phyloP scores from a whole-genome alignment of 2,329 filamentous ascomycete species.

The Fusarium brachygibbosum region DNA sequence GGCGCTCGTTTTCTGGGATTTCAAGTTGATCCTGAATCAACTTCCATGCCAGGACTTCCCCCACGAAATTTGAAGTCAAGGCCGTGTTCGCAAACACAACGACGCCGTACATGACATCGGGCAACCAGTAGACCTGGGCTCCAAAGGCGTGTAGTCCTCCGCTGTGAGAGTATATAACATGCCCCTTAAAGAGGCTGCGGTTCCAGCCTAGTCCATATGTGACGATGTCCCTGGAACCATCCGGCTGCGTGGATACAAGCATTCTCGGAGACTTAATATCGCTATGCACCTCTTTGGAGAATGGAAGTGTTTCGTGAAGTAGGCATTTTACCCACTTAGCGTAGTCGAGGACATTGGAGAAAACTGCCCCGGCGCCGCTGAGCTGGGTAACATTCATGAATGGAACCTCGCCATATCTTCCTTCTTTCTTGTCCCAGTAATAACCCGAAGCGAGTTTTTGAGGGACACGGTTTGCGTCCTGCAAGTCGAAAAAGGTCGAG shows the following conservation, averaged over 20 bases:
- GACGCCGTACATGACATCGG: background rate
- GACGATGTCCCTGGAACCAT: background rate
- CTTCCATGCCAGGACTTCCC: background rate
- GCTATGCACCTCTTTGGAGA: background rate
- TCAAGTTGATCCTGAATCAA: background rate
- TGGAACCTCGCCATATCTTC: background rate
- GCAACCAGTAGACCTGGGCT: constrained; percentile 1
- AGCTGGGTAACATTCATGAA: background rate
- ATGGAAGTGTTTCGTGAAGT: background rate
- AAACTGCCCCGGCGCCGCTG: background rate
- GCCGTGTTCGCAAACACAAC: constrained; percentile 1
- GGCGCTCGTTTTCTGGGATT: background rate
- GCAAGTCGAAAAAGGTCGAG: background rate
- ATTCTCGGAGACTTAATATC: background rate
- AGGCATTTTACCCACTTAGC: background rate
- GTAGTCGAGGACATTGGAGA: background rate
- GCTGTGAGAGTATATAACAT: background rate
- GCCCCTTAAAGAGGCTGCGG: background rate
- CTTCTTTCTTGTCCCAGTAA: background rate
- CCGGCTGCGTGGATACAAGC: background rate
- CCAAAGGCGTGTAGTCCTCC: background rate
- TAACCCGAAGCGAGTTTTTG: background rate
- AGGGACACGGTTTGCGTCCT: background rate
- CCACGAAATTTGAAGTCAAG: background rate
- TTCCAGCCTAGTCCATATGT: background rate